Evolutionary conservation across 805 yeast species (phyloP).

Genomic region (Candida ficus): DNA sequence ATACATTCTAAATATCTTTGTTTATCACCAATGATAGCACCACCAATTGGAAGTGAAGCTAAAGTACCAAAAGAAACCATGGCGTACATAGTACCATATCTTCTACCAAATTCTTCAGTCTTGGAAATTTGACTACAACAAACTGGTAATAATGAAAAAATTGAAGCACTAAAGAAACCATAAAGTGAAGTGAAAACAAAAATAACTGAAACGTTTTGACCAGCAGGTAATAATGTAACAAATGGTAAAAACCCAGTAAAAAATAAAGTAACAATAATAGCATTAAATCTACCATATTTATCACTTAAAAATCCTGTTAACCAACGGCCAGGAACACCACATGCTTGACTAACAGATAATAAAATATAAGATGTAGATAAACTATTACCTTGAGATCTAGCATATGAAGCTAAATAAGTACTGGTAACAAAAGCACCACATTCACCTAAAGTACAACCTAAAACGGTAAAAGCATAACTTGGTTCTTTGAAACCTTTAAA

Average conservation of each 20-base stretch:
- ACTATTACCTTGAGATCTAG: conserved; percentile 39
- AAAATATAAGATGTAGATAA: conserved; percentile 37
- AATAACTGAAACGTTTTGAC: conserved; percentile 26
- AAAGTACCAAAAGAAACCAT: conserved; percentile 49
- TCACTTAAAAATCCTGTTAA: conserved; percentile 38
- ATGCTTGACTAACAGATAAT: conserved; percentile 39
- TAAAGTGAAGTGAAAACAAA: conserved; percentile 42
- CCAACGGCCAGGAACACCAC: conserved; percentile 41
- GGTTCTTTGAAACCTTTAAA: conserved; percentile 36
- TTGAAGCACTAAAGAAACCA: conserved; percentile 52
- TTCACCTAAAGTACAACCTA: conserved; percentile 45
- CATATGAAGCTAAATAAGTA: conserved; percentile 48
- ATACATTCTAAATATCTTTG: conserved; percentile 32
- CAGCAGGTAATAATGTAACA: conserved; percentile 35
- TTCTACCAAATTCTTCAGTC: conserved; percentile 46
- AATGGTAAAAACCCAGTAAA: conserved; percentile 28
- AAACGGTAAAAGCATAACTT: conserved; percentile 36
- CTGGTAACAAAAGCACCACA: conserved; percentile 37
- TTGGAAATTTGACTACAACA: conserved; percentile 55
- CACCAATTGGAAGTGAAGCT: conserved; percentile 44
- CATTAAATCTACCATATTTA: conserved; percentile 46
- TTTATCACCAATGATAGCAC: conserved; percentile 41
- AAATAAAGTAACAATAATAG: conserved; percentile 36
- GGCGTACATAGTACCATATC: conserved; percentile 54
- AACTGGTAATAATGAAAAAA: conserved; percentile 50